Conservation (phyloP, 768 basidiomycete genomes). For the Termitomyces heimii region DNA sequence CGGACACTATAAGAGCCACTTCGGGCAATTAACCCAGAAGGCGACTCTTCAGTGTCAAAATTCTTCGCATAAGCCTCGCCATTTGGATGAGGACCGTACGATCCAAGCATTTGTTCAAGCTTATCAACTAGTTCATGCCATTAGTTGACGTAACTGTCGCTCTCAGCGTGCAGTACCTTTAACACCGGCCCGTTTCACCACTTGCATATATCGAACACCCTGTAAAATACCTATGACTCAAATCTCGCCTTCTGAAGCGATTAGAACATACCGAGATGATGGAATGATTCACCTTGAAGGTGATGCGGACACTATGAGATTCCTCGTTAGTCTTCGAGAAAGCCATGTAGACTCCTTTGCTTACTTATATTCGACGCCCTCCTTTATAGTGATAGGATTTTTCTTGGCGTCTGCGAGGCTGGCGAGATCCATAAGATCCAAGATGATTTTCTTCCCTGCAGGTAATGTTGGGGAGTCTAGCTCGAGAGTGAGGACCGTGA, state of each 20-base stretch:
- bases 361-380: slow-evolving; percentile 87
- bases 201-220: slow-evolving; percentile 84
- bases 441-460: slow-evolving; percentile 49
- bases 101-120: slow-evolving; percentile 91
- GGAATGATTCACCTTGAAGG: slow-evolving; percentile 83
- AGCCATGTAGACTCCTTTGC: slow-evolving; percentile 12
- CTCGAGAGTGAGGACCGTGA: slow-evolving; percentile 71
- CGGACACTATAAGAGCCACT: slow-evolving; percentile 71
- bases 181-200: slow-evolving; percentile 75
- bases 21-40: slow-evolving; percentile 80
- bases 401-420: slow-evolving; percentile 57
- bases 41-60: slow-evolving; percentile 67
- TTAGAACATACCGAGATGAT: slow-evolving; percentile 65
- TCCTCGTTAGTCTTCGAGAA: slow-evolving; percentile 3
- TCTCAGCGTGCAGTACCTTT: slow-evolving; percentile 40
- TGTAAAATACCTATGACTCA: slow-evolving; percentile 20
- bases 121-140: slow-evolving; percentile 65
- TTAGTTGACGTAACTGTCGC: neutral
- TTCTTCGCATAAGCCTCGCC: slow-evolving; percentile 67
- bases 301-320: slow-evolving; percentile 61
- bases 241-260: neutral
- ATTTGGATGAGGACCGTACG: slow-evolving; percentile 72
- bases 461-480: slow-evolving; percentile 73
- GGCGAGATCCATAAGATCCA: slow-evolving; percentile 56
- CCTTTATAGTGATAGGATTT: slow-evolving; percentile 74